Percentiles rank a stretch among this genome's conserved stretches.
phyloP scores from a whole-genome alignment of 2,329 filamentous ascomycete species.

The Talaromyces piceae region DNA sequence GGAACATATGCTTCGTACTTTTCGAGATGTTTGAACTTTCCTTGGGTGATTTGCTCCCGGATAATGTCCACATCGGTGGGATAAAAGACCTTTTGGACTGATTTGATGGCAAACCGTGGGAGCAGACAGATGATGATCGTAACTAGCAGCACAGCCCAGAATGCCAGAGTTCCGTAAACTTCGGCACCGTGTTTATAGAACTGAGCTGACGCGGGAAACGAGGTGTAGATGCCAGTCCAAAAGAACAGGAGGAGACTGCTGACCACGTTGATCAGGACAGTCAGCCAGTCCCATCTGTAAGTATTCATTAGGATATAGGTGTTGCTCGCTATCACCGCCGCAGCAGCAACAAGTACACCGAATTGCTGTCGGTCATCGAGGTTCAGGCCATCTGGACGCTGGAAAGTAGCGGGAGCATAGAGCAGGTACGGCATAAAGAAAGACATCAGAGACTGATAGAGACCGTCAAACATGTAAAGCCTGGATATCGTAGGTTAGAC shows the following conservation, averaged over 20 bases:
- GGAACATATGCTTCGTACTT: conserved; percentile 40
- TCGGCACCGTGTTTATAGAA: conserved; percentile 74
- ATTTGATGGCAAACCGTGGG: conserved; percentile 79
- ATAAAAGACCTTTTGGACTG: conserved; percentile 86
- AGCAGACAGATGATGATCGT: conserved; percentile 76
- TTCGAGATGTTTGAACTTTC: conserved; percentile 70
- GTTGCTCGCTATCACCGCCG: conserved; percentile 83
- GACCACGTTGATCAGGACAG: conserved; percentile 70
- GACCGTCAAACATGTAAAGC: conserved; percentile 88
- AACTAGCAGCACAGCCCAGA: conserved; percentile 78
- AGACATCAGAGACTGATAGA: conserved; percentile 89
- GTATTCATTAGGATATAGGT: conserved; percentile 92
- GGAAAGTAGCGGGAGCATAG: conserved; percentile 61
- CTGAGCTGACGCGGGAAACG: conserved; percentile 48
- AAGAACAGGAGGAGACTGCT: conserved; percentile 86
- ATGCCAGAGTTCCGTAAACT: conserved; percentile 71
- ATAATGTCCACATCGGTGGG: conserved; percentile 93
- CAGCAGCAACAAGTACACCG: conserved; percentile 78
- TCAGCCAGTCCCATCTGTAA: conserved; percentile 97
- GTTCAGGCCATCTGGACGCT: conserved; percentile 64
- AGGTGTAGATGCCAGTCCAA: conserved; percentile 86
- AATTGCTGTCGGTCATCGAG: conserved; percentile 75
- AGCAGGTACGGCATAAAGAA: conserved; percentile 90
- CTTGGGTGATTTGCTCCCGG: conserved; percentile 79
- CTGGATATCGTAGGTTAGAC: conserved; percentile 34